phyloP scores from a whole-genome alignment of 257 asterid species.

The Apocynum venetum region DNA sequence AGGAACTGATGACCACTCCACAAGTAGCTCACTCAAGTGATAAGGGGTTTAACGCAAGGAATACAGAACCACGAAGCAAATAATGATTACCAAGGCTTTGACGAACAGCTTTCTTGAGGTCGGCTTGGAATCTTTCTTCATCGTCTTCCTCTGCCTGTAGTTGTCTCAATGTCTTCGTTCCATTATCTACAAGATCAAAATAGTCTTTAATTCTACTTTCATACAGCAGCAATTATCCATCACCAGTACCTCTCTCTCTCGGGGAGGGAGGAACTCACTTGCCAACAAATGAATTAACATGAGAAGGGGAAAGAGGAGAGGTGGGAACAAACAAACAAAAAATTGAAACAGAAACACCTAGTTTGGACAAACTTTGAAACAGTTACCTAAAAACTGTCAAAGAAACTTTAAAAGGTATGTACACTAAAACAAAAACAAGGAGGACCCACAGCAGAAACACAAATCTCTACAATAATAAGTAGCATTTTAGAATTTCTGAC shows the following conservation, averaged over 20 bases:
- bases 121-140: slow-evolving; percentile 94
- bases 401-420: not conserved
- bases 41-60: slow-evolving; percentile 7
- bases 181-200: slow-evolving; percentile 38
- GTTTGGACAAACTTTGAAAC: not conserved
- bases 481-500: not conserved
- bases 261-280: too few relatives aligned
- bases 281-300: not conserved
- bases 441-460: not conserved
- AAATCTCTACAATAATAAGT: not conserved
- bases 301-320: too few relatives aligned
- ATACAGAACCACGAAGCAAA: slow-evolving; percentile 8
- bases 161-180: slow-evolving; percentile 58
- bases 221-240: not conserved
- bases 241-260: not conserved
- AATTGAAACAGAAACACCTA: too few relatives aligned
- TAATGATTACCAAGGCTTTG: slow-evolving; percentile 75
- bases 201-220: not conserved
- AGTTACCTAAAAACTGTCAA: not conserved
- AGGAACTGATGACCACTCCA: not conserved
- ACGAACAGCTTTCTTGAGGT: slow-evolving; percentile 78
- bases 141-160: slow-evolving; percentile 78
- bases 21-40: not conserved
- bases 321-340: too few relatives aligned
- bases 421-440: not conserved